phyloP scores from a whole-genome alignment of 1,139 yeast species.

The Candida neerlandica region DNA sequence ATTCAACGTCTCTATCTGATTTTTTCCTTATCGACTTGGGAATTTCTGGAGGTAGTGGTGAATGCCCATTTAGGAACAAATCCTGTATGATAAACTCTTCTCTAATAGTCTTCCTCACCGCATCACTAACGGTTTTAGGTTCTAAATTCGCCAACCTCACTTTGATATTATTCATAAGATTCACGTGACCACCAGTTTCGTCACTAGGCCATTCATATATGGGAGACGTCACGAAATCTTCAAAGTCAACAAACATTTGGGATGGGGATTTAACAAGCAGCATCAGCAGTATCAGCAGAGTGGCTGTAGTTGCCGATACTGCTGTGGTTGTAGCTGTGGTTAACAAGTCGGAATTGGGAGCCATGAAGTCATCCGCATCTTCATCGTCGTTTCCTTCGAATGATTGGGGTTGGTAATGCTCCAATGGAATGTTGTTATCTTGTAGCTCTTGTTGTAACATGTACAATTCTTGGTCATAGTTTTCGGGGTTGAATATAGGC shows the following conservation, averaged over 20 bases:
- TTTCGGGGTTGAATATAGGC: conserved; percentile 4
- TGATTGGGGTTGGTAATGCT: conserved; percentile 9
- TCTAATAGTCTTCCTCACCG: conserved; percentile 22
- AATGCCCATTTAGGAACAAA: conserved; percentile 14
- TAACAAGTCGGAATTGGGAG: conserved; percentile 5
- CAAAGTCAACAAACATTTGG: conserved; percentile 8
- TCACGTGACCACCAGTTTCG: conserved; percentile 15
- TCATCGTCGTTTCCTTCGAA: conserved; percentile 3
- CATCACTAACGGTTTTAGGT: conserved; percentile 18
- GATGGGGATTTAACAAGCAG: conserved; percentile 11
- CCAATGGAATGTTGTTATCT: conserved; percentile 5
- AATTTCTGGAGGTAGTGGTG: conserved; percentile 13
- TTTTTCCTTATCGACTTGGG: conserved; percentile 24
- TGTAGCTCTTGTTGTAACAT: conserved; percentile 7
- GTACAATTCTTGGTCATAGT: conserved; percentile 7
- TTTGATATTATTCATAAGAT: conserved; percentile 14
- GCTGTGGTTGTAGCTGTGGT: conserved; percentile 4
- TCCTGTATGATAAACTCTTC: conserved; percentile 22
- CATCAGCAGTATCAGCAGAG: conserved; percentile 10
- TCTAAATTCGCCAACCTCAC: conserved; percentile 16
- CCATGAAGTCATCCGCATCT: not conserved
- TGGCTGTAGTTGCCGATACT: conserved; percentile 5
- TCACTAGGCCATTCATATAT: conserved; percentile 20
- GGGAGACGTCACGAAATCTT: conserved; percentile 15
- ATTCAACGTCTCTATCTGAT: conserved; percentile 22